phyloP scores from a whole-genome alignment of 1,284 basidiomycete species.

The Irpex sp. region DNA sequence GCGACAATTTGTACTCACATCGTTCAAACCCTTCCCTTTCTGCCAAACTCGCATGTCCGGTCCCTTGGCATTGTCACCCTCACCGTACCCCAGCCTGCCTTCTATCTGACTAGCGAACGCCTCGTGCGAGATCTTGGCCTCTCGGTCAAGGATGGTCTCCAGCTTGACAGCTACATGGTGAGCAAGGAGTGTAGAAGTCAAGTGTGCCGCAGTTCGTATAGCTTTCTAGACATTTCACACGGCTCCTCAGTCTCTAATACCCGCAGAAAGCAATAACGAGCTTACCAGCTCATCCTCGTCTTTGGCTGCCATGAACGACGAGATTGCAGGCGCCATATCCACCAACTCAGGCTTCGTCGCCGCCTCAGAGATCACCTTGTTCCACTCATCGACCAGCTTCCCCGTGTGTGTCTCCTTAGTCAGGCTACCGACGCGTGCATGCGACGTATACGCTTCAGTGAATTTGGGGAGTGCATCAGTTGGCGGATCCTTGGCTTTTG shows the following conservation, averaged over 20 bases:
- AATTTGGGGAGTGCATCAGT: conserved; percentile 66
- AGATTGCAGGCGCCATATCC: conserved; percentile 76
- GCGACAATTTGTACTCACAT: conserved; percentile 42
- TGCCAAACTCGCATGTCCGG: conserved; percentile 88
- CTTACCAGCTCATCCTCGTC: conserved; percentile 87
- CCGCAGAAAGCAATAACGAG: conserved; percentile 8
- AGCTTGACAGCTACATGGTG: conserved; percentile 87
- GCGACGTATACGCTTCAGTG: conserved; percentile 47
- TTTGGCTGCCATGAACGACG: conserved; percentile 80
- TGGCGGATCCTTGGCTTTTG: conserved; percentile 68
- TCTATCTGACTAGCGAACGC: conserved; percentile 82
- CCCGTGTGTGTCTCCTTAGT: conserved; percentile 76
- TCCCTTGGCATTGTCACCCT: conserved; percentile 67
- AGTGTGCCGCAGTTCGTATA: conserved; percentile 65
- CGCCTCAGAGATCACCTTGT: conserved; percentile 49
- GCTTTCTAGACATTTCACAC: conserved; percentile 53
- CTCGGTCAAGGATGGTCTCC: conserved; percentile 87
- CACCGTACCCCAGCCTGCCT: conserved; percentile 79
- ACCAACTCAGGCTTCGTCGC: conserved; percentile 62
- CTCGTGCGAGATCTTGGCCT: conserved; percentile 87
- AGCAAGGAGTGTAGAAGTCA: conserved; percentile 83
- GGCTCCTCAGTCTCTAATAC: neutral
- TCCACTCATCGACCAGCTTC: conserved; percentile 80
- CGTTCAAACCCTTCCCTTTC: conserved; percentile 68
- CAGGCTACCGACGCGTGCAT: conserved; percentile 63